phyloP scores from a whole-genome alignment of 2,329 filamentous ascomycete genomes.

The Exophiala phaeomuriformis region DNA sequence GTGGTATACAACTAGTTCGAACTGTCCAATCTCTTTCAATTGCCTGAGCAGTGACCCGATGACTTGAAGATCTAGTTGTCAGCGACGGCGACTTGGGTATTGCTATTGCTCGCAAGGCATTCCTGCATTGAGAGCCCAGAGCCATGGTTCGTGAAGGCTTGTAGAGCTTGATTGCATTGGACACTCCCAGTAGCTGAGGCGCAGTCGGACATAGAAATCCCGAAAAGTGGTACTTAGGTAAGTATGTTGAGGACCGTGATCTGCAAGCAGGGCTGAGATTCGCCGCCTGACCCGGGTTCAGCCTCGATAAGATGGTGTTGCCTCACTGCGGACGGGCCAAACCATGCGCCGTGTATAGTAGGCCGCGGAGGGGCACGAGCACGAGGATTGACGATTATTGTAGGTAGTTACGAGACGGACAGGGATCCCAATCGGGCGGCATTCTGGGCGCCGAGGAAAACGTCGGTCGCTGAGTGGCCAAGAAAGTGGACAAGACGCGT shows the following conservation, averaged over 20 bases:
- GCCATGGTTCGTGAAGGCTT: background rate
- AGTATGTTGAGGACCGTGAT: too few species aligned
- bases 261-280: too few species aligned
- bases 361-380: too few species aligned
- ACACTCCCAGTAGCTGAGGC: background rate
- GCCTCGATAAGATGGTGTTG: too few species aligned
- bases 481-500: background rate
- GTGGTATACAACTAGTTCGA: background rate
- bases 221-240: too few species aligned
- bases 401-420: too few species aligned
- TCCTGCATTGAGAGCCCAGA: background rate
- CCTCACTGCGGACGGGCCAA: too few species aligned
- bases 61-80: background rate
- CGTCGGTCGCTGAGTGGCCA: background rate
- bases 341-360: too few species aligned
- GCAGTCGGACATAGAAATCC: constrained; percentile 1
- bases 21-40: background rate
- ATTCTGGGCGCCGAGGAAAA: background rate
- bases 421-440: background rate
- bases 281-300: too few species aligned
- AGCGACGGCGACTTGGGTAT: background rate
- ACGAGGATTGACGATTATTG: too few species aligned
- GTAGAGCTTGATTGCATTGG: constrained; percentile 1
- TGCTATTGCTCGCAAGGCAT: background rate
- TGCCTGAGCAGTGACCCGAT: background rate